Conservation (phyloP, 1,139 yeast species). For the Debaryomyces robertsiae region DNA sequence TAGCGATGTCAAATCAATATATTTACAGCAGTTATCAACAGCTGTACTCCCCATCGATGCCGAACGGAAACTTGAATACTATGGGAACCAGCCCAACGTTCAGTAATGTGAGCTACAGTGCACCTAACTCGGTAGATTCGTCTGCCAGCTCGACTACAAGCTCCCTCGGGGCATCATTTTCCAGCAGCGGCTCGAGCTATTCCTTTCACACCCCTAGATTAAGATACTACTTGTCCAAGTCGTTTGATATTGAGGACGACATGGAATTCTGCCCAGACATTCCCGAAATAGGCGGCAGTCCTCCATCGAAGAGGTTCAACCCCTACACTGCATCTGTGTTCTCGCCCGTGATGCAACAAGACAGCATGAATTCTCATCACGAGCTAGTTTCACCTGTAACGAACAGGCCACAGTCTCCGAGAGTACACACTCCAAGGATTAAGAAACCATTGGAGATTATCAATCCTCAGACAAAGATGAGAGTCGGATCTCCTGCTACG, state of each 20-base stretch:
- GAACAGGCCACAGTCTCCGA: conserved; percentile 30
- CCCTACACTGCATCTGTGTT: conserved; percentile 62
- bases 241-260: conserved; percentile 67
- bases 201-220: conserved; percentile 47
- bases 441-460: conserved; percentile 73
- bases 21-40: conserved; percentile 36
- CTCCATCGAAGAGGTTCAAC: conserved; percentile 49
- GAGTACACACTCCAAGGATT: conserved; percentile 57
- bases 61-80: conserved; percentile 12
- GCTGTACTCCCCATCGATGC: conserved; percentile 41
- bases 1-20: conserved; percentile 38
- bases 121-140: conserved; percentile 18
- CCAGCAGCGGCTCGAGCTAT: conserved; percentile 20
- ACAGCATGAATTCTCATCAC: conserved; percentile 12
- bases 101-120: conserved; percentile 28
- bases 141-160: conserved; percentile 13
- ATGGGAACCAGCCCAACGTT: conserved; percentile 33
- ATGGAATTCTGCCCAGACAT: conserved; percentile 68
- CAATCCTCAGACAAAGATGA: conserved; percentile 74
- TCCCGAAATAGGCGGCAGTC: conserved; percentile 27
- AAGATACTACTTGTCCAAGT: conserved; percentile 54
- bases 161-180: conserved; percentile 7
- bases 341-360: conserved; percentile 37
- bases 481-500: conserved; percentile 58
- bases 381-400: conserved; percentile 17